Conservation (phyloP, 2,329 filamentous ascomycete species). For the Colletotrichum sp. region DNA sequence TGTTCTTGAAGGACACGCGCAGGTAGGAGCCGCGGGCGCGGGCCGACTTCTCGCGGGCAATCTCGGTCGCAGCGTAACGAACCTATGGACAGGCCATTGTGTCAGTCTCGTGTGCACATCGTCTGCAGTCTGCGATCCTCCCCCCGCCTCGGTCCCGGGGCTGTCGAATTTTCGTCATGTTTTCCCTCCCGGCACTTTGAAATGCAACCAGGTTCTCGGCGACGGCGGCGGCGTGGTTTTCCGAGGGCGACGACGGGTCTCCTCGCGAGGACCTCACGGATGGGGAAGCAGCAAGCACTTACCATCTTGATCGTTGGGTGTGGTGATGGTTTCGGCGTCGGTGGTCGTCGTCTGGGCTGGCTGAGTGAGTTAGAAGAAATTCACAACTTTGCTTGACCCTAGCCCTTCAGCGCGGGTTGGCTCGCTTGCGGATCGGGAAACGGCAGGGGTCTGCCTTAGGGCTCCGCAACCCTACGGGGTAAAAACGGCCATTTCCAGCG, state of each 20-base stretch:
- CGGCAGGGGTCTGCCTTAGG: conserved; percentile 36
- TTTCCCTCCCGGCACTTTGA: neutral
- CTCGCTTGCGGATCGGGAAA: conserved; percentile 49
- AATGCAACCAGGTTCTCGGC: neutral
- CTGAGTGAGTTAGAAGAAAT: conserved; percentile 42
- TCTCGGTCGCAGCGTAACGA: conserved; percentile 93
- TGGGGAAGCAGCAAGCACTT: conserved; percentile 37
- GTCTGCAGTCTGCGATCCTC: neutral
- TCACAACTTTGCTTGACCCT: conserved; percentile 50
- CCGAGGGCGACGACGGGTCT: neutral
- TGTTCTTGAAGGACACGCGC: conserved; percentile 99
- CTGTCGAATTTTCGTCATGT: neutral
- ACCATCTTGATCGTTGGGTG: conserved; percentile 63
- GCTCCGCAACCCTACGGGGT: conserved; percentile 41
- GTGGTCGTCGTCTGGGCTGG: conserved; percentile 32
- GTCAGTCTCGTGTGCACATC: conserved; percentile 18
- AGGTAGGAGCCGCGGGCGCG: conserved; percentile 98
- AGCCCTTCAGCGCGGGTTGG: conserved; percentile 36
- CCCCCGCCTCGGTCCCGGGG: neutral
- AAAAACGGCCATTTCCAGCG: conserved; percentile 4
- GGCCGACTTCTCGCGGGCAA: conserved; percentile 89
- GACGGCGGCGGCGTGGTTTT: neutral
- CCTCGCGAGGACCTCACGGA: neutral
- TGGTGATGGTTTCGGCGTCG: conserved; percentile 59
- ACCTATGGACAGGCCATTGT: conserved; percentile 60